Base-by-base conservation (phyloP, 2,329 filamentous ascomycete species). In the Aureobasidium namibiae region DNA sequence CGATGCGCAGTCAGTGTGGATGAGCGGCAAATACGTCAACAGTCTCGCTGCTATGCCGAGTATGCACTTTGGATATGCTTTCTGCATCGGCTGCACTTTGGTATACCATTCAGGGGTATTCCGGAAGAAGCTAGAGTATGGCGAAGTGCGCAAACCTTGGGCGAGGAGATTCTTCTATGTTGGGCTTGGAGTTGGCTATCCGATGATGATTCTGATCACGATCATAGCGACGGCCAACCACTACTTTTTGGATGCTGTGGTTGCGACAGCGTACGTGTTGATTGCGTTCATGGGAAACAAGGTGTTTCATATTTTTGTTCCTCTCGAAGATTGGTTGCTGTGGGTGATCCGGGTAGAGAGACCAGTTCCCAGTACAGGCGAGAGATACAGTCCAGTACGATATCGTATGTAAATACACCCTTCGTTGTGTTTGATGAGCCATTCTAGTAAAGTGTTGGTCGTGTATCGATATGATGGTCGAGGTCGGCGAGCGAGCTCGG, bases 171-270 rank as follows among this genome's bases (percentile, higher is more conserved):
- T 72, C 4, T 74, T 76, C 58, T 80, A 78, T 61, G 63, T 77
- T 2, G n/a, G 68, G 1, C 50, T 80, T 16, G 80, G 81, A 31
- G 60, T 83, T 18, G 70, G 74, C 48, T 84, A 84, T 65, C 81
- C 81, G 1, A 64, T 69, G 5, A 76, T 80, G 65, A 81, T 84
- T 54, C 66, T 85, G 50, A 73, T 78, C 0, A 79, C 79, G 31
- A 84, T 85, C 60, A 75, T 85, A 18, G 78, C 81, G 13, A 84
- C 82, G 0, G 82, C 81, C 29, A 85, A 85, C 63, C 82, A 81
- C 65, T 86, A 80, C 67, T 78, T 77, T 72, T 71, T 82, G 60
- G 79, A 82, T 65, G 79, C 79, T 0, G 61, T 76, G 38, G 73
- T 79, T 10, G 79, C 79, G 11, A 74, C 73, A 8, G 67, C 72